Evolutionary conservation across 208 protist species (phyloP).

Genomic region (Trypanosoma cruzi): DNA sequence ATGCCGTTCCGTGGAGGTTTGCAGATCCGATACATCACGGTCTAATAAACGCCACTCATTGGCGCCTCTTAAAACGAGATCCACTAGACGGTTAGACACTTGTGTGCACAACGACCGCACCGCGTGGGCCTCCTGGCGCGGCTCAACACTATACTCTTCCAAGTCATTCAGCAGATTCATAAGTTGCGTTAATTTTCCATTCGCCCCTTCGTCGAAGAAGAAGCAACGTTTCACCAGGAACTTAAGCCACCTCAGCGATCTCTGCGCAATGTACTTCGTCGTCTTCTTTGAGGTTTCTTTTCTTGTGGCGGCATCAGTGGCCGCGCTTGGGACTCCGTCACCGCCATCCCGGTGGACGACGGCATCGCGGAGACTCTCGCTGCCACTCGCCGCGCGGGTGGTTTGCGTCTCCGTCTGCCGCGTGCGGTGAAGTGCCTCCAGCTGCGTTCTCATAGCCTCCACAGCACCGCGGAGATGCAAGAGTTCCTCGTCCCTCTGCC

Average conservation of each 20-base stretch:
- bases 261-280: constrained; percentile 7
- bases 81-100: constrained; percentile 17
- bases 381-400: background rate
- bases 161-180: constrained; percentile 11
- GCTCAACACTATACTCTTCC: background rate
- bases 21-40: background rate
- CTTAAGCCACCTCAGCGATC: constrained; percentile 15
- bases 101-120: constrained; percentile 11
- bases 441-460: background rate
- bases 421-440: background rate
- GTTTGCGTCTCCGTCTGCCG: background rate
- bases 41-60: background rate
- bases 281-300: too few relatives aligned
- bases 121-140: background rate
- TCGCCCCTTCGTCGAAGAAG: background rate
- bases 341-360: background rate
- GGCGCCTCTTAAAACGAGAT: background rate
- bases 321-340: background rate
- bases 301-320: too few relatives aligned
- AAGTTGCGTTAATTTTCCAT: background rate
- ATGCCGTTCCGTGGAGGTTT: background rate
- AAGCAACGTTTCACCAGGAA: constrained; percentile 22
- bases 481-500: constrained; percentile 12
- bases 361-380: background rate
- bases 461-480: constrained; percentile 3